Base-by-base conservation (phyloP, 2,329 filamentous ascomycete genomes). In the Paecilomyces sp. region DNA sequence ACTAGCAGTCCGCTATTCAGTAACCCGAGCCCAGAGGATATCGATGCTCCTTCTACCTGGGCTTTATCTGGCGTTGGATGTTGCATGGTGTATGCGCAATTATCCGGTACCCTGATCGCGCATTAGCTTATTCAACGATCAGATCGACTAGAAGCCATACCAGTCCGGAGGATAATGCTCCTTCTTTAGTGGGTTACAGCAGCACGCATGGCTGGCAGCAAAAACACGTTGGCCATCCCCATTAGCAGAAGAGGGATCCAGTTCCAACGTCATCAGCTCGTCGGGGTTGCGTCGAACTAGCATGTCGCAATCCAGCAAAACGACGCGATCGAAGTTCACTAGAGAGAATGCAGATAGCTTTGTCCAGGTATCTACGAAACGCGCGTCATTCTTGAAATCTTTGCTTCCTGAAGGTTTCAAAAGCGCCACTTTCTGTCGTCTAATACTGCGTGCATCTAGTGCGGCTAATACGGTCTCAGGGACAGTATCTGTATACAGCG, bases 111-210 rank as follows among this genome's bases (percentile, higher is more conserved):
- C 36, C 36, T 41, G 36, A 15, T 15, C 1, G 5, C 3, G 13
- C 4, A 41, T 41, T 41, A 15, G 15, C 12, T 41, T n/a, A 41
- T 15, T 6, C 11, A 15, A 15, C n/a, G 5, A 15, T 41, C 36
- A n/a, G 11, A 41, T 6, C 5, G 13, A 33, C 33, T 25, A n/a
- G 41, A 11, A 31, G 18, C 63, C 71, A 50, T 72, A 81, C 84
- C 89, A 94, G 72, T 89, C 77, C 55, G 76, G 72, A 1, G 90
- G 90, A 73, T 94, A 94, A 75, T 93, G 89, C 30, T 82, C 68
- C 74, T 89, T 90, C 68, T 83, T 82, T 65, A 90, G 78, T 15
- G 90, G 90, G 74, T 93, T 93, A 77, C 90, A 93, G n/a, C 91
- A 86, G 74, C 90, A 93, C 18, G 89, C 90, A 74, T 92, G 89